These are phyloP conservation scores for Marasmius oreades DNA, from an alignment of 1,284 basidiomycete species.

Conservation along the genomic window DNA sequence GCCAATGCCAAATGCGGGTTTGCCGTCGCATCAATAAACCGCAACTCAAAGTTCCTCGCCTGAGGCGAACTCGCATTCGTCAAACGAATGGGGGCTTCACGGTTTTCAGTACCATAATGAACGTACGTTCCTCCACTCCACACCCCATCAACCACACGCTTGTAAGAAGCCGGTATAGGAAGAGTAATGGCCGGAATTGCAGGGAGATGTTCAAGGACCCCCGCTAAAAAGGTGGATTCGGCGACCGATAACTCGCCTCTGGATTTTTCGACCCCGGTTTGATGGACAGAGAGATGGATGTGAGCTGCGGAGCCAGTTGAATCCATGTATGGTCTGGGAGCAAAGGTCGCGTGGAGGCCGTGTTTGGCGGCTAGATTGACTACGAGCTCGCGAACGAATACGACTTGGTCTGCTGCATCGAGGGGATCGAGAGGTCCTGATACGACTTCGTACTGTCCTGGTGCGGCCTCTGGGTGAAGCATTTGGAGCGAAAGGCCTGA, in stretches of 20 bases:
- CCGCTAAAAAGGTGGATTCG: slow-evolving; percentile 33
- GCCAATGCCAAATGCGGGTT: slow-evolving; percentile 39
- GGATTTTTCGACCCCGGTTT: slow-evolving; percentile 5
- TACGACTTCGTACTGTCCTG: slow-evolving; percentile 65
- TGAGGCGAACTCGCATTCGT: slow-evolving; percentile 39
- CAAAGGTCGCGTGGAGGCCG: slow-evolving; percentile 52
- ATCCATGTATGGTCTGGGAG: slow-evolving; percentile 40
- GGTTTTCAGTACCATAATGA: slow-evolving; percentile 52
- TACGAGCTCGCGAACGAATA: slow-evolving; percentile 53
- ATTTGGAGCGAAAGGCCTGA: slow-evolving; percentile 52
- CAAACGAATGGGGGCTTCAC: slow-evolving; percentile 47
- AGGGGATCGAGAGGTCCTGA: slow-evolving; percentile 51
- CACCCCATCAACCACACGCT: slow-evolving; percentile 47
- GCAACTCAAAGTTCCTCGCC: slow-evolving; percentile 47
- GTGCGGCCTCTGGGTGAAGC: slow-evolving; percentile 63
- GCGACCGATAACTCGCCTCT: slow-evolving; percentile 6
- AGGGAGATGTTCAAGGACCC: slow-evolving; percentile 44
- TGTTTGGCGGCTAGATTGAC: slow-evolving; percentile 48
- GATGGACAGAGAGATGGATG: slow-evolving; percentile 46
- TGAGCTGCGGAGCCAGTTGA: slow-evolving; percentile 47
- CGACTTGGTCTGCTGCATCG: slow-evolving; percentile 51
- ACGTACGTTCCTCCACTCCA: slow-evolving; percentile 64
- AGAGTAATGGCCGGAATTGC: slow-evolving; percentile 46
- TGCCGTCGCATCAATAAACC: slow-evolving; percentile 43
- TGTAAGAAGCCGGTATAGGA: slow-evolving; percentile 47